Base-by-base conservation (phyloP, 2,329 filamentous ascomycete genomes). In the Penicillium sp. region DNA sequence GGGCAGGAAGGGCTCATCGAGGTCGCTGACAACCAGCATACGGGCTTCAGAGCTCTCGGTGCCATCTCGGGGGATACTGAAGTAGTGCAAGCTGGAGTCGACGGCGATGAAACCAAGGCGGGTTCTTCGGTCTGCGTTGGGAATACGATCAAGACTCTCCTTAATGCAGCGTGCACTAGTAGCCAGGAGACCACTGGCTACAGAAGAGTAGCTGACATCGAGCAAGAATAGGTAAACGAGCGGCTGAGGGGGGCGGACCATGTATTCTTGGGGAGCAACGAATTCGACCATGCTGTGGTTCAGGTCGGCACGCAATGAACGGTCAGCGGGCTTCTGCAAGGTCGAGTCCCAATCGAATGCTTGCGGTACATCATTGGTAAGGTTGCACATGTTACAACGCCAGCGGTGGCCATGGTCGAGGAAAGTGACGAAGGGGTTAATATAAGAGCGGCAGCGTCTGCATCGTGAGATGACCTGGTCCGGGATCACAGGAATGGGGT, bases 301-400 rank as follows among this genome's bases (percentile, higher is more conserved):
- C 59, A 99, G 82, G 73, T 99, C 95, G 39, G 91, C 85, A 67
- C 95, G 84, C 74, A 96, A 88, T 90, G 95, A 96, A 71, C 95
- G 83, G 73, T 99, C 93, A 50, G 96, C 88, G 52, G 87, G 90
- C 80, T 96, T 93, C 76, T 98, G 93, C 53, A 92, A 83, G 45
- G 91, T 89, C 33, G 91, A 88, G 76, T 99, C 95, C 95, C 95
- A 99, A 74, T 99, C 95, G 65, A 99, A 99, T 37, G 93, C 93
- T 77, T 99, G 95, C n/a, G 95, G 95, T 39, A 98, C 93, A 68
- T 99, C 95, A 73, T 99, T 99, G 66, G 93, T 97, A 63, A 99
- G 82, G 76, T 96, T 98, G 77, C 95, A 99, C 93, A 99, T 97
- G 79, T 99, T 99, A 80, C 95, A 99, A 70, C 93, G 89, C 95